Evolutionary conservation across 2,329 filamentous ascomycete genomes (phyloP), one percentile per base, ranked within the genome.

Genomic region (Magnaporthales sp.): DNA sequence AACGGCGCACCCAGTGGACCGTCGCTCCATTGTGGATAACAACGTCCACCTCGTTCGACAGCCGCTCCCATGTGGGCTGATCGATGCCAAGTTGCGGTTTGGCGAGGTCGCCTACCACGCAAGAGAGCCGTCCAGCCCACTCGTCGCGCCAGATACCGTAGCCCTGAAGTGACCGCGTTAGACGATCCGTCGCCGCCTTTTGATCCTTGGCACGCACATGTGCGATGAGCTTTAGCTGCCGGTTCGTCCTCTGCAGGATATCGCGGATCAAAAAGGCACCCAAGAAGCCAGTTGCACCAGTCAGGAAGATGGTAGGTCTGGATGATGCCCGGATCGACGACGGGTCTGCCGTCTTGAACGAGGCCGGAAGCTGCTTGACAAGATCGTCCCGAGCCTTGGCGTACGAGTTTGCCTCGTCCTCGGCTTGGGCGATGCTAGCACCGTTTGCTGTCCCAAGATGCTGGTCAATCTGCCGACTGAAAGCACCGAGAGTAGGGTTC

Each of bases 271-370:
- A 81, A 73, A 93, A 96, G 0, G 91, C 85, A 30, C 93, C 93
- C 24, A 97, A 78, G 81, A 97, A 97, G 2, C 93, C 93, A 5
- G 93, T 97, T 4, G 91, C 92, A 60, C 94, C 93, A 2, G 93
- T 97, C 5, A 97, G 79, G 76, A 97, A 91, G 11, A 95, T 83
- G 0, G 89, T 92, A 68, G 79, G 67, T 67, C 77, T 68, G 69
- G 76, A 71, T 13, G 75, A 70, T 15, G 73, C 61, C 3, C 70
- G 68, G 29, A 76, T 72, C n/a, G 70, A 67, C 7, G 68, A 68
- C 27, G 72, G 62, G 62, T 75, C 70, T 6, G 74, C 67, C 11
- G 69, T 64, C 62, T 68, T 66, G 58, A 66, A 72, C 13, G 67
- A 73, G 51, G 70, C 69, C 1, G 87, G 84, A 13, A 91, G 77